Evolutionary conservation across 108 stramenopile species (phyloP).

Genomic region (Aurantiochytrium sp.): DNA sequence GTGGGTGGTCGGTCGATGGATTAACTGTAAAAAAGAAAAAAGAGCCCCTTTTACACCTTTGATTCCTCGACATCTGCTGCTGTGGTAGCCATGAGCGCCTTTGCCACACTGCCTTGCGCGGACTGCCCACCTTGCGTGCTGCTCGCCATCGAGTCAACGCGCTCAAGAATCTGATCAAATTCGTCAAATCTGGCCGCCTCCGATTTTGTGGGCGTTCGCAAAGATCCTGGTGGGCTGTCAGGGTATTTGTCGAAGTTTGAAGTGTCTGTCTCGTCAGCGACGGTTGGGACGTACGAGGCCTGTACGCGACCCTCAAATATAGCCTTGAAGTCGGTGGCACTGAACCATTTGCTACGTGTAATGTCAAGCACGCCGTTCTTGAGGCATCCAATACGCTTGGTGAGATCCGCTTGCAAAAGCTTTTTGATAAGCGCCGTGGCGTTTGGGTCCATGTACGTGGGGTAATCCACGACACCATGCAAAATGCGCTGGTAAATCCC

Average conservation of each 20-base stretch:
- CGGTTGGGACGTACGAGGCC: slow-evolving; percentile 3
- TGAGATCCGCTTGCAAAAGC: slow-evolving; percentile 58
- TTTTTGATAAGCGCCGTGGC: slow-evolving; percentile 68
- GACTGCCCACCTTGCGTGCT: background rate
- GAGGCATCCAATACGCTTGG: slow-evolving; percentile 67
- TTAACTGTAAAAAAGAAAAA: no score
- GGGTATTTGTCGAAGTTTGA: slow-evolving; percentile 25
- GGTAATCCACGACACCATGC: slow-evolving; percentile 59
- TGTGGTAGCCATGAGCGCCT: no score
- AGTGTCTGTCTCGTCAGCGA: slow-evolving; percentile 3
- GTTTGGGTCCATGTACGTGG: slow-evolving; percentile 56
- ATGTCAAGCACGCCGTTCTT: slow-evolving; percentile 66
- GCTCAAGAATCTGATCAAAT: background rate
- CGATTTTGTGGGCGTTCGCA: background rate
- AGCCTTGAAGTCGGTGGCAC: slow-evolving; percentile 52
- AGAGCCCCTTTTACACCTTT: no score
- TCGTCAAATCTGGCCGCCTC: background rate
- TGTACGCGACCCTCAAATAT: slow-evolving; percentile 21
- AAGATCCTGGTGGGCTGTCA: background rate
- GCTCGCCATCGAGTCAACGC: background rate
- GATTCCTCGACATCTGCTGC: no score
- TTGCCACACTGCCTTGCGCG: no score
- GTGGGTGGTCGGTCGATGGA: no score
- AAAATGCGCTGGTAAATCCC: slow-evolving; percentile 67
- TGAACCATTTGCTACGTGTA: slow-evolving; percentile 61